Base-by-base conservation (phyloP, 2,329 filamentous ascomycete species). In the Scedosporium aurantiacum region DNA sequence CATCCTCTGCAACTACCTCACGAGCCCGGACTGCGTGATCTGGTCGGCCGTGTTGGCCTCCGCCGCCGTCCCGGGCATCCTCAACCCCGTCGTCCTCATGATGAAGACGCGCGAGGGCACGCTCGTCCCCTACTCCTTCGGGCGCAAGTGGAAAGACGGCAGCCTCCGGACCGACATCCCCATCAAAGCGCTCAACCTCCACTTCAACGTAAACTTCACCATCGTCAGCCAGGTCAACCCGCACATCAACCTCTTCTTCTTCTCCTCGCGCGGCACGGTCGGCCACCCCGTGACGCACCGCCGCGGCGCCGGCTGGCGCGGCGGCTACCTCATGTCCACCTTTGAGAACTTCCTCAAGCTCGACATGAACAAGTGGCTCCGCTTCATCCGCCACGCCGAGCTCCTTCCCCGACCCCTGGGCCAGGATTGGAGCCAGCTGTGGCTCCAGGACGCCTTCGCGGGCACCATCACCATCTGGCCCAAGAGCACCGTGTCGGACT, bases 121-220 rank as follows among this genome's bases (percentile, higher is more conserved):
- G 2, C 79, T 99, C 3, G 84, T 85, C 0, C 94, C 94, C 0
- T 99, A 96, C 73, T 95, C 90, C 0, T 99, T 99, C 70, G 94
- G 94, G 0, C 92, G 97, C 78, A 97, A 97, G 75, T 99, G 94
- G 94, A 99, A 99, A 74, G 94, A 99, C 71, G 94, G 94, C 60
- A 94, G 89, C 67, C 76, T 99, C 61, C 84, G 94, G 43, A 99
- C 94, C 1, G 94, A 99, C 69, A 97, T 99, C 28, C 94, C 94
- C 0, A 84, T 99, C 69, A 94, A 93, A 73, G 89, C 92, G 1
- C 80, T 99, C 59, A 97, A 99, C 72, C 80, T 96, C 1, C 91
- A 97, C 70, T 99, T 99, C 79, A 97, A 97, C 72, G 94, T 97
- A 72, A 97, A 96, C 72, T 99, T 97, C 73, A 93, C 90, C 65